These are phyloP conservation scores for Suhomyces guaymorum DNA, from an alignment of 1,139 yeast species.

Conservation along the genomic window DNA sequence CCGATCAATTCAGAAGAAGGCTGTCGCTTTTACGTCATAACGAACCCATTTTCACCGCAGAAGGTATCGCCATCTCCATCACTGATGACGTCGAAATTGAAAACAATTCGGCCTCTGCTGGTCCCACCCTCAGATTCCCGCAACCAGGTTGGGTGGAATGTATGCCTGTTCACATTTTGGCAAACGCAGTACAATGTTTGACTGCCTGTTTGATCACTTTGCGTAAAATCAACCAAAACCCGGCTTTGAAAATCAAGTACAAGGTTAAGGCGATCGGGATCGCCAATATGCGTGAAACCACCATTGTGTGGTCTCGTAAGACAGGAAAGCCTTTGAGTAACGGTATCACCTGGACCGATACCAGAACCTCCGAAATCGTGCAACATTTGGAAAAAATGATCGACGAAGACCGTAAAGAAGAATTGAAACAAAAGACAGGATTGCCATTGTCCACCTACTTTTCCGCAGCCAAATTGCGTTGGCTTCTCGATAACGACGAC, in stretches of 20 bases:
- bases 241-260: constrained; percentile 51
- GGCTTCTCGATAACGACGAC: constrained; percentile 83
- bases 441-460: constrained; percentile 89
- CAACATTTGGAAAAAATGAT: constrained; percentile 60
- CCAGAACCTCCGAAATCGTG: constrained; percentile 78
- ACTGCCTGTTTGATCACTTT: constrained; percentile 63
- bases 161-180: constrained; percentile 82
- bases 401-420: constrained; percentile 58
- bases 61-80: constrained; percentile 67
- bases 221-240: constrained; percentile 57
- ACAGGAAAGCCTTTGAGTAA: constrained; percentile 83
- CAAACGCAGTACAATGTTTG: constrained; percentile 77
- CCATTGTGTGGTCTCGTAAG: constrained; percentile 81
- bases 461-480: constrained; percentile 85
- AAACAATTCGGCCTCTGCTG: constrained; percentile 52
- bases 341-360: constrained; percentile 97
- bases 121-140: constrained; percentile 73
- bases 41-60: constrained; percentile 67
- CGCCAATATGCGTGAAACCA: constrained; percentile 95
- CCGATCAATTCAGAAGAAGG: constrained; percentile 54
- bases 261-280: constrained; percentile 70
- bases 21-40: constrained; percentile 50
- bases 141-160: constrained; percentile 94
- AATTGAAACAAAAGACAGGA: constrained; percentile 70
- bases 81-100: constrained; percentile 64